Percentiles rank a stretch among this genome's conserved stretches.
Conservation (phyloP, 805 yeast species). For the Maudiozyma barnettii region DNA sequence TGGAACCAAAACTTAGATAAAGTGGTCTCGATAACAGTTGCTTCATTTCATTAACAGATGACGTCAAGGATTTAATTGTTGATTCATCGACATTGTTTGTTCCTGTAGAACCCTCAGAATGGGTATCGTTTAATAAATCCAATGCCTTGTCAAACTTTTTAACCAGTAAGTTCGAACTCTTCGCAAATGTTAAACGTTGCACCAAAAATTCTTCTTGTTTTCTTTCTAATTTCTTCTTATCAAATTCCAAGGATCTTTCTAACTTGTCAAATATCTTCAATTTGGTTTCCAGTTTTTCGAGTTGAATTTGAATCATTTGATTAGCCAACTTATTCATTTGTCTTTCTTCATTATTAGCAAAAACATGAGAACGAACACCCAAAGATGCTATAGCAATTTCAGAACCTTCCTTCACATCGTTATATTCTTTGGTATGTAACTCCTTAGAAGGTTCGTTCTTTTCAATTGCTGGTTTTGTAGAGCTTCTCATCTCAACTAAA, state of each 20-base stretch:
- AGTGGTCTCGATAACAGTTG: conserved; percentile 25
- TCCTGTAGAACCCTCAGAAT: conserved; percentile 11
- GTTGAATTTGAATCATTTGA: conserved; percentile 50
- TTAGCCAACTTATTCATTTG: conserved; percentile 55
- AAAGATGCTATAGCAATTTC: conserved; percentile 63
- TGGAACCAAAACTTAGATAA: conserved; percentile 21
- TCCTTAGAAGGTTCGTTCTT: not conserved
- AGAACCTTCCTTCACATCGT: conserved; percentile 43
- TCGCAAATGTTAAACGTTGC: conserved; percentile 58
- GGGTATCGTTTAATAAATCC: conserved; percentile 8
- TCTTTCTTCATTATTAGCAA: conserved; percentile 72
- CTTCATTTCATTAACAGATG: conserved; percentile 19
- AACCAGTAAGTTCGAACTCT: conserved; percentile 43
- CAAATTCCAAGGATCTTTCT: conserved; percentile 58
- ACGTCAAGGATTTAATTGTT: conserved; percentile 11
- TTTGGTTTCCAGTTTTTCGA: conserved; percentile 57
- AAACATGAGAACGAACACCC: conserved; percentile 71
- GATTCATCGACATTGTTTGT: conserved; percentile 1
- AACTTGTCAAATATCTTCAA: conserved; percentile 47
- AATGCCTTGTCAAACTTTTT: conserved; percentile 28
- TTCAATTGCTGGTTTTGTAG: not conserved
- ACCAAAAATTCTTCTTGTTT: conserved; percentile 60
- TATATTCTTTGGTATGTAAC: not conserved
- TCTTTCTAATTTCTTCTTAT: conserved; percentile 47
- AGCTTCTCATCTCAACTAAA: not conserved